phyloP scores from a whole-genome alignment of 352 stramenopile species.

The Phytophthora vignae region DNA sequence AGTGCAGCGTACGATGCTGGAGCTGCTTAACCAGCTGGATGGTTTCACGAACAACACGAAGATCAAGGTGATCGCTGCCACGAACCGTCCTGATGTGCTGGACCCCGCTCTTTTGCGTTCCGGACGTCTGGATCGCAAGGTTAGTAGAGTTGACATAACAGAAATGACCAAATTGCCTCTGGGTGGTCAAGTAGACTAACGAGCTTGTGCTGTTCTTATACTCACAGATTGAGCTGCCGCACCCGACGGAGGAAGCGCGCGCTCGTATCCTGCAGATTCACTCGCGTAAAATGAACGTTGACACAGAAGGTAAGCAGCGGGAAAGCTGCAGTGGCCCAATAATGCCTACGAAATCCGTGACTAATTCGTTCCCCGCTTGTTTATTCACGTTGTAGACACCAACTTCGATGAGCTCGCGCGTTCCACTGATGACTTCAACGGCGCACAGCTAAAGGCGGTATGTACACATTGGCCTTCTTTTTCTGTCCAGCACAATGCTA shows the following conservation, averaged over 20 bases:
- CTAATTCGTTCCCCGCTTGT: neutral
- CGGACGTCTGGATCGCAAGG: constrained; percentile 93
- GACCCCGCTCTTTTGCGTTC: constrained; percentile 97
- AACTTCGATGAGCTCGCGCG: constrained; percentile 98
- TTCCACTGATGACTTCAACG: constrained; percentile 99
- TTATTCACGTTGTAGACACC: constrained; percentile 65
- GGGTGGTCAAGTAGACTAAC: neutral
- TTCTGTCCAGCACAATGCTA: neutral
- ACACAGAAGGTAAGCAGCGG: constrained; percentile 73
- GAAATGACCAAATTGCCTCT: neutral
- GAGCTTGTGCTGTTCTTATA: neutral
- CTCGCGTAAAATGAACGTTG: constrained; percentile 97
- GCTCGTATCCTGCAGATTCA: constrained; percentile 98
- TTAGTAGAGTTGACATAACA: constrained; percentile 36
- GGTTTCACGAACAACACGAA: constrained; percentile 98
- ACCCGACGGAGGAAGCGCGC: constrained; percentile 97
- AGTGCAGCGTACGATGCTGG: constrained; percentile 99
- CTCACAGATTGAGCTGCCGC: constrained; percentile 96
- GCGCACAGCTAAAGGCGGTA: constrained; percentile 97
- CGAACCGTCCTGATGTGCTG: constrained; percentile 96
- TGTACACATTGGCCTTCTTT: constrained; percentile 3
- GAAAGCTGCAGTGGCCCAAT: neutral
- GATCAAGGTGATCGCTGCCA: constrained; percentile 99
- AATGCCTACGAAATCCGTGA: neutral
- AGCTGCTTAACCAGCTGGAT: constrained; percentile 98